These are phyloP conservation scores for Ascochyta rabiei DNA, from an alignment of 2,329 filamentous ascomycete species.

Conservation along the genomic window DNA sequence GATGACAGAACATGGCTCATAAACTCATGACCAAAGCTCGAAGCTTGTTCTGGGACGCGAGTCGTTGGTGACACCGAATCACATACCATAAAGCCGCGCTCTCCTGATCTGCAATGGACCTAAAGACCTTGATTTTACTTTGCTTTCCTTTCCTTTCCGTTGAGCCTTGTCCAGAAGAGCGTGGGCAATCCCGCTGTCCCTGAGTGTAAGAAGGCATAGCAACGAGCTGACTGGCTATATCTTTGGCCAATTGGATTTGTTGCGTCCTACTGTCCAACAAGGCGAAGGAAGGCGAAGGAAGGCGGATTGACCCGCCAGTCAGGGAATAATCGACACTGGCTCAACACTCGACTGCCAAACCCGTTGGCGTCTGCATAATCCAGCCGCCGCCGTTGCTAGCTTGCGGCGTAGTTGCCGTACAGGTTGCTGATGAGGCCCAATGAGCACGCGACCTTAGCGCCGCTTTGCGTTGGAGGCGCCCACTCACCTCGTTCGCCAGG, in stretches of 20 bases:
- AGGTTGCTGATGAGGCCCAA: conserved; percentile 4
- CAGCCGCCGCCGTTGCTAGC: conserved; percentile 15
- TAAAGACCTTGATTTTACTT: not conserved
- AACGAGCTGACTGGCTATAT: conserved; percentile 4
- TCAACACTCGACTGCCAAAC: conserved; percentile 11
- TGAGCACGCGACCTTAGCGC: conserved; percentile 15
- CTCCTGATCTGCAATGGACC: conserved; percentile 1
- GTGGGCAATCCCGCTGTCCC: not conserved
- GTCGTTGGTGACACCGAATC: conserved; percentile 6
- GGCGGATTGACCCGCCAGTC: conserved; percentile 10
- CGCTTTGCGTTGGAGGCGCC: conserved; percentile 9
- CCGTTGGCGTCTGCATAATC: conserved; percentile 11
- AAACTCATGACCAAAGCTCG: conserved; percentile 16
- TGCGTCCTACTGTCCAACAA: conserved; percentile 1
- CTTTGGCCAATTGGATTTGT: conserved; percentile 2
- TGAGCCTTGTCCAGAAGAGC: not conserved
- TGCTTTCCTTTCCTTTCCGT: not conserved
- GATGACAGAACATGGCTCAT: not conserved
- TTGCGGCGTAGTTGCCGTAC: conserved; percentile 14
- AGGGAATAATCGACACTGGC: conserved; percentile 15
- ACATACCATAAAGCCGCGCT: conserved; percentile 3
- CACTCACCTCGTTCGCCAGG: not conserved
- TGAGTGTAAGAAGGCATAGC: conserved; percentile 4
- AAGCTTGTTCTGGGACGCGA: not conserved
- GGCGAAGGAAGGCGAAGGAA: conserved; percentile 5